Evolutionary conservation across 371 early-diverging fungal species (phyloP).

Genomic region (Mucor racemosus): DNA sequence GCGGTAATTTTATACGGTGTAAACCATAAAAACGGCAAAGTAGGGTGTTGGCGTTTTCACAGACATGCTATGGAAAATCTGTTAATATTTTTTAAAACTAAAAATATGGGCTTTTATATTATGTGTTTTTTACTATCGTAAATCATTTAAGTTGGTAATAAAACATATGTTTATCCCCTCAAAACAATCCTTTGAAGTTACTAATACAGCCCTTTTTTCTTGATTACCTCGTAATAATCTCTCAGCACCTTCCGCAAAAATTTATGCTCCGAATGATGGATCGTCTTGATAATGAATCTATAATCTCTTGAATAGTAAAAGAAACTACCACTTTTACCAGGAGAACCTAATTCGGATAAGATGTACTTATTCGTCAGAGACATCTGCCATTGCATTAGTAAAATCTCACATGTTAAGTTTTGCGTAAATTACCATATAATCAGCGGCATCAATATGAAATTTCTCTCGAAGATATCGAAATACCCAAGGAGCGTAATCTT

Average conservation of each 20-base stretch:
- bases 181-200: too few species aligned
- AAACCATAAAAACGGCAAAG: slow-evolving; percentile 94
- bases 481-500: slow-evolving; percentile 97
- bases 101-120: too few species aligned
- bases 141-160: neutral
- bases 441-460: slow-evolving; percentile 88
- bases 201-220: neutral
- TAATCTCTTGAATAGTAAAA: slow-evolving; percentile 97
- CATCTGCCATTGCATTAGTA: slow-evolving; percentile 46
- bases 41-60: slow-evolving; percentile 88
- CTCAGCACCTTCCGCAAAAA: slow-evolving; percentile 84
- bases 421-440: slow-evolving; percentile 77
- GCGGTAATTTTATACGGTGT: slow-evolving; percentile 94
- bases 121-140: neutral
- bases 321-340: slow-evolving; percentile 95
- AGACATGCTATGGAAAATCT: slow-evolving; percentile 69
- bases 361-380: slow-evolving; percentile 95
- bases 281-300: slow-evolving; percentile 98
- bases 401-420: neutral
- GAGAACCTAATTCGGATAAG: slow-evolving; percentile 88
- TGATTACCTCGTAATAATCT: slow-evolving; percentile 76
- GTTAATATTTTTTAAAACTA: too few species aligned
- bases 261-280: slow-evolving; percentile 91
- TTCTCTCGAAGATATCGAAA: slow-evolving; percentile 86
- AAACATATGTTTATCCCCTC: neutral